Evolutionary conservation across 176 grass and related monocot species (phyloP), one percentile per base, ranked within the genome.

Genomic region (Aechmea fasciata): DNA sequence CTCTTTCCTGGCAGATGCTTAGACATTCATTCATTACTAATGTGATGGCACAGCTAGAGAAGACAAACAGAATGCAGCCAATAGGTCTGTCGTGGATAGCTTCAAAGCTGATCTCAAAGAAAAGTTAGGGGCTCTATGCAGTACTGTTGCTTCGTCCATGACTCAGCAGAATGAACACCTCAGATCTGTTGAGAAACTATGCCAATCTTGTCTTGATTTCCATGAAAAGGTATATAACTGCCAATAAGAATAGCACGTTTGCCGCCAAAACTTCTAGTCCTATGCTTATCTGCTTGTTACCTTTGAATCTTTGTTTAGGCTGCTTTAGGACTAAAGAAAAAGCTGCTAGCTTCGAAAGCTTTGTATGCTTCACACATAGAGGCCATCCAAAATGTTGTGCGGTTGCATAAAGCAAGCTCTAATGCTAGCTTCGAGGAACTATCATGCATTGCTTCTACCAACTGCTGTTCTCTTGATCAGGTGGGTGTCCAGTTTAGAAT

Each of bases 391-490:
- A 99, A 99, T 85, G 83, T 88, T 50, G 87, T 91, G 41, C 75
- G 91, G 11, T 79, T 99, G 57, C 95, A 99, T 71, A 99, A 99
- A 71, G 87, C 95, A 82, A 83, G 74, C 62, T 73, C 82, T 49
- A 88, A 93, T 82, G 81, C 78, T 24, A 82, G 53, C 29, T 48
- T 99, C 28, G 95, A 99, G 51, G 95, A 99, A 70, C 69, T 99
- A 54, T 91, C 87, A 52, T 85, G 82, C 15, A 52, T 84, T 6
- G 74, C 87, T 47, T 74, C 80, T 48, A 69, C 87, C 51, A 99
- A 86, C 74, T 87, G 83, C 29, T 90, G 80, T 74, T 93, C 89
- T 70, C 68, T 94, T 69, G 90, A 93, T 74, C 90, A 99, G 82
- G 95, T 68, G 77, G 72, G 72, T 82, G 73, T 59, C 71, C 52